Evolutionary conservation across 345 rosid genomes (phyloP), one percentile per base, ranked within the genome.

Genomic region (Cardamine resedifolia): DNA sequence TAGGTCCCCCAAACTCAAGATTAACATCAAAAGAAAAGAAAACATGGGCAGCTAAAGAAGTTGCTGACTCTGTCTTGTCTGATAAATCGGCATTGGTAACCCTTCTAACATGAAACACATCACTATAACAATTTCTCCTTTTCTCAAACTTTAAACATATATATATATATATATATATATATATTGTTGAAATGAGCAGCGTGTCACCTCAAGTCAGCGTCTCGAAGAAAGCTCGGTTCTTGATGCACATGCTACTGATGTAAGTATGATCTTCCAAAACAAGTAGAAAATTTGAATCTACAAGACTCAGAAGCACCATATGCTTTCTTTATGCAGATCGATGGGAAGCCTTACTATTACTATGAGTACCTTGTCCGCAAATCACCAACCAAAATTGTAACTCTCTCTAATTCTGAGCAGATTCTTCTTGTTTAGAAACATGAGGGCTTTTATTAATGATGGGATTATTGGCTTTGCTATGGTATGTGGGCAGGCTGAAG

Each of bases 51-150:
- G 95, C 98, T 50, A 91, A 91, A 83, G 92, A 86, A 75, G 89
- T 94, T 59, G 92, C 96, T 43, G 97, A 94, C 78, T 86, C 98
- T 77, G 95, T 94, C 34, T 85, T 91, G 62, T 80, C 98, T 50
- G 96, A 91, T 85, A 94, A 91, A 70, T 89, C 98, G 4, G 92
- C 95, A 26, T 70, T 88, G 92, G 98, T 94, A 91, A 82, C 70
- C 16, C 64, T 48, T 77, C 59, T 63, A 26, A 27, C 66, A 60
- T 43, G 31, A 44, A 10, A 19, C 28, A 12, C 34, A 31, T 44
- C 64, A 64, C 23, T 3, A 0, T n/a, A 18, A 43, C 38, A 27
- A 16, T 34, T 33, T 41, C 21, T 26, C 11, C 2, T 19, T 72
- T 65, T 67, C 68, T 31, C 21, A 66, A 51, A 53, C 53, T 26